These are phyloP conservation scores for Thelonectria olida DNA, from an alignment of 2,329 filamentous ascomycete species.

Conservation along the genomic window DNA sequence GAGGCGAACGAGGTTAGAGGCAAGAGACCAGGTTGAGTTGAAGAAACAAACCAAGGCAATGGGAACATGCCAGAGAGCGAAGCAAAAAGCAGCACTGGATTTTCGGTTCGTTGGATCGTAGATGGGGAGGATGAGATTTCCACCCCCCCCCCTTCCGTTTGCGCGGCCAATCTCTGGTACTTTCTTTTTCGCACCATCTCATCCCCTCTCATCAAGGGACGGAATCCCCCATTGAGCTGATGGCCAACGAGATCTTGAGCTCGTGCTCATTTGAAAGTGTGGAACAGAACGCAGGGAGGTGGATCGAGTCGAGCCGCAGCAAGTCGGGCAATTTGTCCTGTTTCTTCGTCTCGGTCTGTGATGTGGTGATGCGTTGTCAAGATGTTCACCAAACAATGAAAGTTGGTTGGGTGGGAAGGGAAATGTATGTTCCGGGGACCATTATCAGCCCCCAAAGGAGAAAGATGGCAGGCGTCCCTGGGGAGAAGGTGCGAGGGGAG, in stretches of 20 bases:
- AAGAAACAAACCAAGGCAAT: neutral
- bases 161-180: constrained; percentile 28
- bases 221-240: constrained; percentile 26
- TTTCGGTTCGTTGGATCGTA: constrained; percentile 20
- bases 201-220: constrained; percentile 21
- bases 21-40: constrained; percentile 7
- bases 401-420: constrained; percentile 41
- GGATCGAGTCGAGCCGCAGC: constrained; percentile 45
- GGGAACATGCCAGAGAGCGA: constrained; percentile 1
- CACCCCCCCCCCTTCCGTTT: constrained; percentile 28
- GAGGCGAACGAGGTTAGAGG: constrained; percentile 12
- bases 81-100: constrained; percentile 49
- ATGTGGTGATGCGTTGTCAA: constrained; percentile 63
- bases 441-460: constrained; percentile 18
- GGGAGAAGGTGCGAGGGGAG: constrained; percentile 6
- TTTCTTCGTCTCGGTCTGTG: constrained; percentile 24
- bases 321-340: constrained; percentile 39
- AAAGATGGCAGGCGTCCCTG: constrained; percentile 25
- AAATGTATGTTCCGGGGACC: constrained; percentile 27
- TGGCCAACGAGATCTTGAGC: constrained; percentile 30
- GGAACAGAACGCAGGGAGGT: constrained; percentile 36
- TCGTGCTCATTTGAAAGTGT: constrained; percentile 27
- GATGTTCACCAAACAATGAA: constrained; percentile 45
- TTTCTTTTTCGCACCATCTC: constrained; percentile 33
- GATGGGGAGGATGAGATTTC: constrained; percentile 18